Conservation (phyloP, 192 early-diverging fungal species). For the Backusella sp. region DNA sequence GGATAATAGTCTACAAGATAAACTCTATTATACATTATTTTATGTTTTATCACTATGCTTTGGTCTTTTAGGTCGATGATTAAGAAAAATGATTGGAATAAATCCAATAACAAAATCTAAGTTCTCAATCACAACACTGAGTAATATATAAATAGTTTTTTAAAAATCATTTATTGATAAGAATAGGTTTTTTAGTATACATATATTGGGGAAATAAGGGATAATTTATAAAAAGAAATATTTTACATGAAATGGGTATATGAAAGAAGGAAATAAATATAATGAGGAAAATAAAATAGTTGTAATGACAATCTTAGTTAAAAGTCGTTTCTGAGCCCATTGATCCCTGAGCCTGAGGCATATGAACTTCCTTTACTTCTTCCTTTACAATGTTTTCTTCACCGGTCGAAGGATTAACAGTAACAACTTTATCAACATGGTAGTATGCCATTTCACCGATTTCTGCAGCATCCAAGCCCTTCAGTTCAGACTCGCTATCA, state of each 20-base stretch:
- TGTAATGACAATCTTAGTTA: neutral
- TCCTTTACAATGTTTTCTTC: conserved; percentile 25
- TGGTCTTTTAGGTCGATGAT: too few relatives aligned
- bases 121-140: neutral
- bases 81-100: too few relatives aligned
- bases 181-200: neutral
- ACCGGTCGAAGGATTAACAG: conserved; percentile 37
- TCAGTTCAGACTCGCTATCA: conserved; percentile 61
- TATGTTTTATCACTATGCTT: too few relatives aligned
- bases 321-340: conserved; percentile 16
- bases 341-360: conserved; percentile 13
- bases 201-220: neutral
- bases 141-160: neutral
- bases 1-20: too few relatives aligned
- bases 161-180: neutral
- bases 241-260: neutral
- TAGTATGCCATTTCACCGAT: conserved; percentile 72
- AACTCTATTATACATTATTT: too few relatives aligned
- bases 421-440: conserved; percentile 44
- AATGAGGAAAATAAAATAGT: neutral
- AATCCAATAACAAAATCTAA: too few relatives aligned
- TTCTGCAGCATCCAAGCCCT: conserved; percentile 78
- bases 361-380: conserved; percentile 11
- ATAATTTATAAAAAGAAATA: neutral
- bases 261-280: neutral